These are phyloP conservation scores for Berberis thunbergii DNA, from an alignment of 164 flowering plant species.

Conservation along the genomic window DNA sequence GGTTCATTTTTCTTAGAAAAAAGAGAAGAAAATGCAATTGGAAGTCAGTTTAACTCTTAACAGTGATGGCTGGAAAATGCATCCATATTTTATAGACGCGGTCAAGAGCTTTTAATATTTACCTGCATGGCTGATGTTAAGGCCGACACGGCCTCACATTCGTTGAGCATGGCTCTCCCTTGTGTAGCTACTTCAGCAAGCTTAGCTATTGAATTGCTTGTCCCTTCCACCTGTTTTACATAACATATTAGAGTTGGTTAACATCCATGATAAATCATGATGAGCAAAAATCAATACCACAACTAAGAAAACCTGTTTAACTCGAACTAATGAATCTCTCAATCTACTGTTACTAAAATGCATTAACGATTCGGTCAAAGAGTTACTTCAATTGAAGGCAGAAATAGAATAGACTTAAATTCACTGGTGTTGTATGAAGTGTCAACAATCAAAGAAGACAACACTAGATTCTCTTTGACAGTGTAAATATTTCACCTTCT, in stretches of 20 bases:
- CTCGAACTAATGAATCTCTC: too few species aligned
- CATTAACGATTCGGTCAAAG: too few species aligned
- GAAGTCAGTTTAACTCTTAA: not conserved
- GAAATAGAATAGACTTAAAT: too few species aligned
- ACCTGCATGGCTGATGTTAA: slow-evolving; percentile 74
- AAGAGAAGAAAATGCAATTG: not conserved
- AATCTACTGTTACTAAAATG: too few species aligned
- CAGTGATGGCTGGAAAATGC: not conserved
- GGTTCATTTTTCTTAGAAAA: too few species aligned
- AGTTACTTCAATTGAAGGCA: too few species aligned
- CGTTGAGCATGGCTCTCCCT: slow-evolving; percentile 57
- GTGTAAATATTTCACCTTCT: too few species aligned
- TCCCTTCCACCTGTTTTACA: slow-evolving; percentile 47
- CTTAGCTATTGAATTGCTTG: slow-evolving; percentile 50
- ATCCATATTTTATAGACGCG: not conserved
- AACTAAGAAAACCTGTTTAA: not conserved
- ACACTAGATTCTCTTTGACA: too few species aligned
- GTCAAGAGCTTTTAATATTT: not conserved
- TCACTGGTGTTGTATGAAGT: too few species aligned
- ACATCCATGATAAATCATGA: not conserved
- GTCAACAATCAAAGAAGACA: too few species aligned
- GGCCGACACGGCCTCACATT: slow-evolving; percentile 56
- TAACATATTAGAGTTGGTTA: not conserved
- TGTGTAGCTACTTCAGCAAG: slow-evolving; percentile 57
- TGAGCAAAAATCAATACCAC: not conserved